Conservation (phyloP, 2,329 filamentous ascomycete genomes). For the Dothideomycetes sp. region DNA sequence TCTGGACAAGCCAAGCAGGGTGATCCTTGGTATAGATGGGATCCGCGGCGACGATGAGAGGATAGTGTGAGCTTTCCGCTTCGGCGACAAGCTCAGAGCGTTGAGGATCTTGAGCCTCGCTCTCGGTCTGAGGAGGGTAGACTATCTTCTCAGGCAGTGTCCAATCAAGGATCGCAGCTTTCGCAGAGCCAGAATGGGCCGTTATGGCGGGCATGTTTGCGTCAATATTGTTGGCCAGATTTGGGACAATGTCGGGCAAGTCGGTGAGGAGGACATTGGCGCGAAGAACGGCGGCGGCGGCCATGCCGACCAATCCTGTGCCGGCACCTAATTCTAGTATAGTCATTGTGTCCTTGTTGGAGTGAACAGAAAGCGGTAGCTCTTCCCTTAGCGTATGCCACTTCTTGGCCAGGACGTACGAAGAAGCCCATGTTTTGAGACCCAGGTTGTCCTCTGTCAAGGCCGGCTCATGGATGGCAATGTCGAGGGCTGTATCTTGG, state of each 20-base stretch:
- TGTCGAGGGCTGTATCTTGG: constrained; percentile 34
- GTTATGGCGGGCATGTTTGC: constrained; percentile 50
- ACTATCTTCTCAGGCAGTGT: constrained; percentile 36
- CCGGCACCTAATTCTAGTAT: constrained; percentile 78
- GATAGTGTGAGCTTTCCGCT: constrained; percentile 20
- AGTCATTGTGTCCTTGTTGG: constrained; percentile 9
- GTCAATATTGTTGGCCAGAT: constrained; percentile 63
- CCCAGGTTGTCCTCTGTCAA: constrained; percentile 81
- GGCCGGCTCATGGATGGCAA: constrained; percentile 75
- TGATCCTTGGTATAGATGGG: constrained; percentile 79
- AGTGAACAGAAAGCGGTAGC: constrained; percentile 1
- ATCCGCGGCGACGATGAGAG: constrained; percentile 72
- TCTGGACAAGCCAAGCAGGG: constrained; percentile 59
- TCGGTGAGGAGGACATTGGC: constrained; percentile 67
- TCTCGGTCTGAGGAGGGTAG: not conserved
- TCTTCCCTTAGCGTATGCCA: constrained; percentile 33
- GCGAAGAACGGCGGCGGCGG: constrained; percentile 63
- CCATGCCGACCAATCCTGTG: constrained; percentile 81
- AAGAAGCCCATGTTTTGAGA: constrained; percentile 91
- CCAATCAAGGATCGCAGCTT: constrained; percentile 66
- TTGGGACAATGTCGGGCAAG: constrained; percentile 70
- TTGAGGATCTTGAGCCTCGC: not conserved
- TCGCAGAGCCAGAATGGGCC: constrained; percentile 44
- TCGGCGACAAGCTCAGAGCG: constrained; percentile 1
- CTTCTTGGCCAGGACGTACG: constrained; percentile 70